Base-by-base conservation (phyloP, 345 rosid genomes). In the Eucalyptus lansdowneana region DNA sequence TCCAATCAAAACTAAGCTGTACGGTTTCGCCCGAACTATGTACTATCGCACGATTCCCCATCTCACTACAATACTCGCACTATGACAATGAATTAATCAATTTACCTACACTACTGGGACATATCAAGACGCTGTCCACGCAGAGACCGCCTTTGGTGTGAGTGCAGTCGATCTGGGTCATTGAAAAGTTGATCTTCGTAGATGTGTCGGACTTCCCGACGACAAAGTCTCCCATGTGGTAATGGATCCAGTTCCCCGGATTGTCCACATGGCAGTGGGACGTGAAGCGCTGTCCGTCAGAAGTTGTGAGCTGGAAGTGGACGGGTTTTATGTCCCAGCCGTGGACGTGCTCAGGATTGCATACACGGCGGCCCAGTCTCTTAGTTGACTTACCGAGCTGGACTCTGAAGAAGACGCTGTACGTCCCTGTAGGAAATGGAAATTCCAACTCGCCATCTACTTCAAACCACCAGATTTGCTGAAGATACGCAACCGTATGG, bases 381-480 rank as follows among this genome's bases (percentile, higher is more conserved):
- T 93, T 97, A 0, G 92, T 91, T 9, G 97, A 90, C 86, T 91
- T 93, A 5, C 99, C 99, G 12, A 97, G 93, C 89, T 94, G 95
- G 58, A 97, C 91, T 86, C 99, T 93, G 94, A 97, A 97, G 94
- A 92, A 97, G 62, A 97, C 89, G 90, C 97, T 94, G 53, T 97
- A 96, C 14, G 94, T 95, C 67, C 99, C 99, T 5, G 87, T 65
- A 9, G 98, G 98, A 88, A 96, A 95, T 53, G 95, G 96, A 88
- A 97, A 96, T 90, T 95, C 96, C n/a, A 96, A 83, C 89, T 95
- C 95, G 50, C 99, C 99, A 69, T 93, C 96, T 60, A 95, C 98
- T 90, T 97, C 98, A 51, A 96, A 95, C 99, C 99, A 96, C 99
- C 99, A 97, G 54, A 95, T 94, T 91, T 97, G 99, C 91, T 96